Evolutionary conservation across 108 stramenopile species (phyloP).

Genomic region (Stephanodiscus minutulus): DNA sequence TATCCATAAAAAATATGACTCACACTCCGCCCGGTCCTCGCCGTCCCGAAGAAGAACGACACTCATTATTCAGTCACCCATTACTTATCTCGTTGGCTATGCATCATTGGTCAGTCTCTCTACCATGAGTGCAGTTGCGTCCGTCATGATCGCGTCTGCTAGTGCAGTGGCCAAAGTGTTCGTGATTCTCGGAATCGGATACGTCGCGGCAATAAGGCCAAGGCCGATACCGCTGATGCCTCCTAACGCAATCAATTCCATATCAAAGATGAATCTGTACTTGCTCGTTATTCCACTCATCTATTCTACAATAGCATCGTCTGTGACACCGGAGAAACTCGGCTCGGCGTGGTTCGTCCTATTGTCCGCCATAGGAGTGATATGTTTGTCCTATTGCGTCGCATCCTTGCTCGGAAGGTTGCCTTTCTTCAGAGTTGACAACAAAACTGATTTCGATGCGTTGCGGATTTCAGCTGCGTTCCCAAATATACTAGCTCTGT

Average conservation of each 20-base stretch:
- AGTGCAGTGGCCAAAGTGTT: slow-evolving; percentile 73
- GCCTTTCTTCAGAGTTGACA: slow-evolving; percentile 39
- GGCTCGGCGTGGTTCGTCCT: slow-evolving; percentile 69
- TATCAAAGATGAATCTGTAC: slow-evolving; percentile 68
- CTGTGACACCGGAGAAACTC: slow-evolving; percentile 54
- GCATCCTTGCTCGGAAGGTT: slow-evolving; percentile 54
- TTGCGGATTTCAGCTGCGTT: slow-evolving; percentile 66
- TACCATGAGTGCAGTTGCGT: slow-evolving; percentile 29
- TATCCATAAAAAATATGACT: too few relatives aligned
- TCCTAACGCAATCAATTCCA: slow-evolving; percentile 35
- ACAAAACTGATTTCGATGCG: slow-evolving; percentile 57
- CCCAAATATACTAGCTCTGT: slow-evolving; percentile 73
- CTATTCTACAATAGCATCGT: slow-evolving; percentile 58
- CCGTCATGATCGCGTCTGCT: slow-evolving; percentile 65
- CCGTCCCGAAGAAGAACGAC: too few relatives aligned
- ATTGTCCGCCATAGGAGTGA: slow-evolving; percentile 55
- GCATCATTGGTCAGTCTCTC: not conserved
- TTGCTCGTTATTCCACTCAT: slow-evolving; percentile 65
- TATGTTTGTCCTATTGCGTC: slow-evolving; percentile 53
- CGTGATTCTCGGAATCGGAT: slow-evolving; percentile 67
- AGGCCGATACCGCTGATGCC: slow-evolving; percentile 61
- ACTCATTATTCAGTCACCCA: too few relatives aligned
- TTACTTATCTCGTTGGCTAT: not conserved
- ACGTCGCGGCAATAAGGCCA: slow-evolving; percentile 53
- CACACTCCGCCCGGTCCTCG: too few relatives aligned